phyloP scores from a whole-genome alignment of 2,329 filamentous ascomycete species.

The Aquanectria penicillioides region DNA sequence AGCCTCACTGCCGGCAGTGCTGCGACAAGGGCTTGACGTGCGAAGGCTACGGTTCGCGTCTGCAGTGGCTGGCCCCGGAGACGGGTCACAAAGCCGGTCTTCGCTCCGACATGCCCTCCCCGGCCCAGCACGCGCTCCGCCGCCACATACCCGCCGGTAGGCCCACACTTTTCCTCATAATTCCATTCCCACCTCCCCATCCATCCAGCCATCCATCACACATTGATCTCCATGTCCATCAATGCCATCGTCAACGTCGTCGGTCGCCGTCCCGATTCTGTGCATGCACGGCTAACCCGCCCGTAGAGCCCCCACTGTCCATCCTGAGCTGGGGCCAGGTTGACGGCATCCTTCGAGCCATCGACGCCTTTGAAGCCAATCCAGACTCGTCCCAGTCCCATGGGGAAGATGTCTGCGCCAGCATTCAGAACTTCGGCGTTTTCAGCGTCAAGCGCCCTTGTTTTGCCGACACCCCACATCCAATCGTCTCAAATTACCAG shows the following conservation, averaged over 20 bases:
- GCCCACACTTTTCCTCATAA: neutral
- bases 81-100: neutral
- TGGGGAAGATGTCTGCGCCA: conserved; percentile 8
- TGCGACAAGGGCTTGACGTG: conserved; percentile 41
- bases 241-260: too few relatives aligned
- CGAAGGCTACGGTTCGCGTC: conserved; percentile 44
- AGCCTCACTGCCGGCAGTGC: conserved; percentile 33
- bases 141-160: conserved; percentile 25
- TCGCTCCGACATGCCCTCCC: conserved; percentile 18
- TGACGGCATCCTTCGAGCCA: conserved; percentile 23
- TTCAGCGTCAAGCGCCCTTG: conserved; percentile 4
- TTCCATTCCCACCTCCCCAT: neutral
- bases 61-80: conserved; percentile 38
- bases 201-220: too few relatives aligned
- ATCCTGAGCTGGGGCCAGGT: conserved; percentile 23
- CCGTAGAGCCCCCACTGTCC: conserved; percentile 12
- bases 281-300: too few relatives aligned
- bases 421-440: conserved; percentile 25
- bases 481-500: neutral
- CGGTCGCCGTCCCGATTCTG: too few relatives aligned
- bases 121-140: conserved; percentile 1
- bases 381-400: neutral
- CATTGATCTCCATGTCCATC: too few relatives aligned
- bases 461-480: neutral
- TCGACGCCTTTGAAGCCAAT: conserved; percentile 19